Evolutionary conservation across 148 eudicot species (phyloP), one percentile per base, ranked within the genome.

Genomic region (Silene uniflora): DNA sequence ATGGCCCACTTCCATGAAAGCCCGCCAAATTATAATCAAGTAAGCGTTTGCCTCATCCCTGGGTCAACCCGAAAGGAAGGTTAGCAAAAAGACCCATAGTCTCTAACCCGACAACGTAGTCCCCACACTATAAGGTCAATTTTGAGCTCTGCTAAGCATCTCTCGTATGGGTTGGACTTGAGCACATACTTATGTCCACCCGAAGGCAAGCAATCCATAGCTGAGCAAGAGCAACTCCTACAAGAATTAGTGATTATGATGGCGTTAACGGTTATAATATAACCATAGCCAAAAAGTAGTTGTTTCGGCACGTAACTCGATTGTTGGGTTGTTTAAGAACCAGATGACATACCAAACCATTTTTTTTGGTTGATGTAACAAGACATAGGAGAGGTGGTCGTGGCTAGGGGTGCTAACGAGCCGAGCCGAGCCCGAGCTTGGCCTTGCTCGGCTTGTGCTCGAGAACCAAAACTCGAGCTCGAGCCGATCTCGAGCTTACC

Each of bases 41-140:
- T 93, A 93, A 13, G 90, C 93, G 52, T 88, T 91, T 90, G 80
- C 66, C 98, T 96, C 96, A 89, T 93, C 1, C 98, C 98, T 0
- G 98, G 25, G 96, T 96, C 75, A 93, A 35, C 21, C 85, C 98
- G 13, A 93, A 73, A 1, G 98, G 98, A 17, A 93, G 81, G 44
- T 93, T 91, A 16, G 93, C 98, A 9, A 93, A 83, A 5, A 85
- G 18, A 69, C 98, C 98, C 98, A 93, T 93, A 13, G 84, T 82
- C 67, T 89, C 73, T 7, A 91, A 93, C n/a, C 98, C 0, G 93
- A 79, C 75, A 91, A 75, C 1, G 89, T 79, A 19, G 93, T 91
- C 32, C 87, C 93, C n/a, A n/a, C 47, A 93, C 92, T 44, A 93
- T 81, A 2, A 93, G 89, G 63, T 93, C 98, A 73, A 71, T 87